Evolutionary conservation across 768 basidiomycete species (phyloP).

Genomic region (Calvatia gigantea): DNA sequence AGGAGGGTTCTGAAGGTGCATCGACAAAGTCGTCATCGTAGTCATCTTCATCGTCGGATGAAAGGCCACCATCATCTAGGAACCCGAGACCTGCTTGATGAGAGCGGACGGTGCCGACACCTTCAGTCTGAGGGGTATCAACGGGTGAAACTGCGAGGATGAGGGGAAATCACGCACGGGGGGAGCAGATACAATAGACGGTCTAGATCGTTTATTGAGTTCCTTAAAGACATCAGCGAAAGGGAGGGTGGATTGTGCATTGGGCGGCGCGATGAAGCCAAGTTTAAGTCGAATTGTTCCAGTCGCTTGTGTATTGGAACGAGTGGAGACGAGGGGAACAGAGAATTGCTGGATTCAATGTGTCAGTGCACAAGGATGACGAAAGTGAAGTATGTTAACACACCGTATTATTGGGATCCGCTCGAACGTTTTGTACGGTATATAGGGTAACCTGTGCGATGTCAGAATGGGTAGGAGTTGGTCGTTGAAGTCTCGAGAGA

Average conservation of each 20-base stretch:
- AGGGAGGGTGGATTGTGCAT: slow-evolving; percentile 36
- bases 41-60: slow-evolving; percentile 36
- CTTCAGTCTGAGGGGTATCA: slow-evolving; percentile 58
- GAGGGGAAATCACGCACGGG: slow-evolving; percentile 47
- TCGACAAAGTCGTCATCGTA: slow-evolving; percentile 28
- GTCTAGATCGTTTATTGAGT: slow-evolving; percentile 65
- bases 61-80: slow-evolving; percentile 75
- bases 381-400: slow-evolving; percentile 20
- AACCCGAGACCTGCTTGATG: slow-evolving; percentile 49
- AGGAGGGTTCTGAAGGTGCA: slow-evolving; percentile 20
- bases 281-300: slow-evolving; percentile 43
- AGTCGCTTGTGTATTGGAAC: slow-evolving; percentile 34
- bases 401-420: slow-evolving; percentile 70
- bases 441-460: slow-evolving; percentile 90
- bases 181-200: slow-evolving; percentile 71
- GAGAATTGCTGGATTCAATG: slow-evolving; percentile 29
- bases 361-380: no score
- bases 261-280: slow-evolving; percentile 44
- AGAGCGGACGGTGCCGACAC: slow-evolving; percentile 89
- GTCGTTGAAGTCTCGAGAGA: slow-evolving; percentile 96
- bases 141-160: slow-evolving; percentile 5
- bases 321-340: slow-evolving; percentile 37
- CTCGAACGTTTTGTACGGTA: slow-evolving; percentile 93
- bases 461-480: slow-evolving; percentile 88
- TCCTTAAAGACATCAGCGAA: slow-evolving; percentile 59